Conservation (phyloP, 164 flowering plant species). For the Akebia trifoliata region DNA sequence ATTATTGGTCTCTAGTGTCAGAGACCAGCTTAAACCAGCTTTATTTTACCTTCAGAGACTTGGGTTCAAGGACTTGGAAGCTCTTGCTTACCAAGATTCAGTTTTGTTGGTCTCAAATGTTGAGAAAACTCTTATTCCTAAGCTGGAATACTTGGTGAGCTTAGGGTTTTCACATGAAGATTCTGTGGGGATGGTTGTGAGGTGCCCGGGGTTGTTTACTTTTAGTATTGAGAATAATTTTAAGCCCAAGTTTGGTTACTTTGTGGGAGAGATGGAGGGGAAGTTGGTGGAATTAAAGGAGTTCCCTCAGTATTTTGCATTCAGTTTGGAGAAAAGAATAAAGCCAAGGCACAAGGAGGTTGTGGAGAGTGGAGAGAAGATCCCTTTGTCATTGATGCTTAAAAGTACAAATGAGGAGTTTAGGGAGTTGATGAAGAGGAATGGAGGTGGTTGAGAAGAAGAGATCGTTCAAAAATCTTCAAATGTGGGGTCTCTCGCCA, state of each 20-base stretch:
- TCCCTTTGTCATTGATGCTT: conserved; percentile 68
- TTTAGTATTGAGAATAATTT: conserved; percentile 81
- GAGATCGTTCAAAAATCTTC: too few species aligned
- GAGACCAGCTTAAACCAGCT: conserved; percentile 76
- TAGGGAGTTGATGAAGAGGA: conserved; percentile 33
- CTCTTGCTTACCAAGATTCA: conserved; percentile 72
- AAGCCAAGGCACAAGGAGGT: conserved; percentile 64
- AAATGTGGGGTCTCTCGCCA: too few species aligned
- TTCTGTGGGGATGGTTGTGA: conserved; percentile 69
- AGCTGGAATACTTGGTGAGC: conserved; percentile 50
- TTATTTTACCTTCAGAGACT: conserved; percentile 62
- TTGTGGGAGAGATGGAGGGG: conserved; percentile 50
- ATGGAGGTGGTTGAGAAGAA: conserved; percentile 14
- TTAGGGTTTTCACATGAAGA: conserved; percentile 52
- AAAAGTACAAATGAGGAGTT: conserved; percentile 80
- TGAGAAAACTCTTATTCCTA: conserved; percentile 74
- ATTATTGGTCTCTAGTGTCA: conserved; percentile 47
- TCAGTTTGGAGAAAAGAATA: conserved; percentile 93
- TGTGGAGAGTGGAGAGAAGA: conserved; percentile 35
- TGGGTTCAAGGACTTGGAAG: conserved; percentile 57
- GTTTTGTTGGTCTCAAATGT: conserved; percentile 78
- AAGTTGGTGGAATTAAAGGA: conserved; percentile 60
- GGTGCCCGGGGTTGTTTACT: conserved; percentile 82
- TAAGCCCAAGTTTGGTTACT: conserved; percentile 83
- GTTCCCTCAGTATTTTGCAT: conserved; percentile 90